Evolutionary conservation across 805 yeast genomes (phyloP), one percentile per base, ranked within the genome.

Genomic region (Lachancea thermotolerans): DNA sequence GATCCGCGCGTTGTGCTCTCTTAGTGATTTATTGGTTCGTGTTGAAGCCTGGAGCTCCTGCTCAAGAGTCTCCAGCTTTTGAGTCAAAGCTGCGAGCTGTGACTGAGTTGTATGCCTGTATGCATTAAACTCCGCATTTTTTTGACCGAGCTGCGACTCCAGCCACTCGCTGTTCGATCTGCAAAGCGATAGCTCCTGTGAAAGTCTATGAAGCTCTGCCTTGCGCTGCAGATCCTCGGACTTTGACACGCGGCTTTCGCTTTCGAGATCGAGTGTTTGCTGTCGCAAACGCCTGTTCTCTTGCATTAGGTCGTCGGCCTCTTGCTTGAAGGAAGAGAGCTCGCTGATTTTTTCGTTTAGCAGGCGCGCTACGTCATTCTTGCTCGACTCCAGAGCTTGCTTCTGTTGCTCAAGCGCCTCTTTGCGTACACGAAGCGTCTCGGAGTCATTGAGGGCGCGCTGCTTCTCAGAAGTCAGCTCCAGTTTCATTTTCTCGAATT

Each of bases 101-200:
- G 45, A 2, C 2, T 59, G 50, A 34, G 55, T 54, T 14, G 52
- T 57, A 35, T 46, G 54, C 49, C 65, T 56, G 38, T 57, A 64
- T 9, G 45, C 47, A 2, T 56, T 35, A 41, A 67, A 61, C 33
- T 69, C 70, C 31, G 58, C 52, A 15, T 60, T 49, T 35, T 65
- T 60, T 4, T 60, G 47, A 14, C 60, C 56, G 14, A 75, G 55
- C 45, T 71, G 70, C 3, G 61, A 49, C 34, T 77, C 71, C 2
- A 75, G 54, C 62, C 72, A 63, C 14, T 65, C 69, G 47, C 69
- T 75, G 42, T 63, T 66, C 32, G 65, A 60, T 15, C 69, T 63
- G 14, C 70, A 51, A n/a, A 67, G 59, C 18, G 66, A 69, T 5
- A 74, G 43, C 42, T 77, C 79, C 44, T 69, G 75, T 30, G 62